Evolutionary conservation across 2,329 filamentous ascomycete species (phyloP), one percentile per base, ranked within the genome.

Genomic region (Sphaerulina musiva): DNA sequence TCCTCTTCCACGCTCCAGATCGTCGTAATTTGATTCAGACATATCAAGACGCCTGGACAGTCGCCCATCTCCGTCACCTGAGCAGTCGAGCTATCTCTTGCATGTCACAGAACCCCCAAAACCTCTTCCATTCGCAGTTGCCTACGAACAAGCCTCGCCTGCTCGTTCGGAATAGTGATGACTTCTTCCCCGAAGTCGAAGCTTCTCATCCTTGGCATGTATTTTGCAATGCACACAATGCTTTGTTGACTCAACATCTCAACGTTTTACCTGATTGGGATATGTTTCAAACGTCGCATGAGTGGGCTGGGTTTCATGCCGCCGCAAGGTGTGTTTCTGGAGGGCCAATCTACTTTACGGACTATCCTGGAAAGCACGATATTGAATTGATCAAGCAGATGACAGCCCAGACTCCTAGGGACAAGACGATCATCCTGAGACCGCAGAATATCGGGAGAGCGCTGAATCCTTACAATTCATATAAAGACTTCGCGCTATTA

Each of bases 311-410:
- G 0, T 95, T 93, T 67, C 93, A 98, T 63, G 93, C 89, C 4
- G 92, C 93, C 1, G 91, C 90, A 1, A 81, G 93, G 45, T 95
- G 89, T 69, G 77, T 98, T 8, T 91, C 86, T 46, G 93, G 93
- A 7, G 93, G 93, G 0, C 93, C 92, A 0, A 86, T 98, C 40
- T 96, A 95, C 64, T 91, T 98, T 68, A 97, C 92, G 0, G 93
- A 98, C 70, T 80, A 83, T 0, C 92, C 92, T 0, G 91, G 89
- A 0, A 74, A 88, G 56, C 89, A 97, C 69, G 80, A 95, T 64
- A 65, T 90, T 31, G 72, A 78, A 5, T 71, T 98, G 12, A 86
- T 98, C 56, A 72, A 78, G 29, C 85, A 95, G 68, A 91, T 97
- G 79, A 90, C 87, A 0, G 91, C 86, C 0, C 74, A 78, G 9